phyloP scores from a whole-genome alignment of 1,284 basidiomycete genomes.

The Phellinidium pouzarii region DNA sequence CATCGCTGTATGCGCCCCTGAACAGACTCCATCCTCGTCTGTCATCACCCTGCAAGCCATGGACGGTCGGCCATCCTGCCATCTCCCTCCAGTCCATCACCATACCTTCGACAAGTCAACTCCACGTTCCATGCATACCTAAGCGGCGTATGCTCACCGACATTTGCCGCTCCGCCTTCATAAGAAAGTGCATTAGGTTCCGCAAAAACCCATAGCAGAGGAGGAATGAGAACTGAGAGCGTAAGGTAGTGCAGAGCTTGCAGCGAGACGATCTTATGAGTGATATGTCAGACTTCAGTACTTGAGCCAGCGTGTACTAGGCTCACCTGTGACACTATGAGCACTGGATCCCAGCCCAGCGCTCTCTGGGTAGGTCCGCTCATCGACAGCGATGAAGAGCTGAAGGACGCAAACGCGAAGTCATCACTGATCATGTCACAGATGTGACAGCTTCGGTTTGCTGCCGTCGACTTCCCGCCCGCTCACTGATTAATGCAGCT shows the following conservation, averaged over 20 bases:
- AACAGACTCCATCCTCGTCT: constrained; percentile 51
- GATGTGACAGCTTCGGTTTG: no score
- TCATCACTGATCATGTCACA: no score
- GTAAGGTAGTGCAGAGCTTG: constrained; percentile 92
- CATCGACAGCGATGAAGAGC: background rate
- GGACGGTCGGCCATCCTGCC: constrained; percentile 73
- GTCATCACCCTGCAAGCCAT: constrained; percentile 52
- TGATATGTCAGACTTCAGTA: background rate
- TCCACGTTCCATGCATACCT: background rate
- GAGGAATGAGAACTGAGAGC: constrained; percentile 78
- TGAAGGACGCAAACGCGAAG: background rate
- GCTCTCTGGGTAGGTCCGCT: constrained; percentile 10
- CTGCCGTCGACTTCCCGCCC: background rate
- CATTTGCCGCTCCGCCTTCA: constrained; percentile 80
- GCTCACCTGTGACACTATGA: constrained; percentile 63
- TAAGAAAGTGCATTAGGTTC: constrained; percentile 69
- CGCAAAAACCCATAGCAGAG: constrained; percentile 70
- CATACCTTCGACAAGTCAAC: constrained; percentile 48
- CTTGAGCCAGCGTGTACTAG: background rate
- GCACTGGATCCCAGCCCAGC: constrained; percentile 65
- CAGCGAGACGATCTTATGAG: constrained; percentile 77
- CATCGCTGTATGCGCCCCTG: constrained; percentile 70
- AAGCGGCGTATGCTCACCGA: constrained; percentile 43
- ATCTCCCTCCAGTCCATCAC: constrained; percentile 98
- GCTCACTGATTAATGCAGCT: background rate